Percentiles rank a stretch among this genome's conserved stretches.
phyloP scores from a whole-genome alignment of 331 rosid genomes.

The Malus hybrid region DNA sequence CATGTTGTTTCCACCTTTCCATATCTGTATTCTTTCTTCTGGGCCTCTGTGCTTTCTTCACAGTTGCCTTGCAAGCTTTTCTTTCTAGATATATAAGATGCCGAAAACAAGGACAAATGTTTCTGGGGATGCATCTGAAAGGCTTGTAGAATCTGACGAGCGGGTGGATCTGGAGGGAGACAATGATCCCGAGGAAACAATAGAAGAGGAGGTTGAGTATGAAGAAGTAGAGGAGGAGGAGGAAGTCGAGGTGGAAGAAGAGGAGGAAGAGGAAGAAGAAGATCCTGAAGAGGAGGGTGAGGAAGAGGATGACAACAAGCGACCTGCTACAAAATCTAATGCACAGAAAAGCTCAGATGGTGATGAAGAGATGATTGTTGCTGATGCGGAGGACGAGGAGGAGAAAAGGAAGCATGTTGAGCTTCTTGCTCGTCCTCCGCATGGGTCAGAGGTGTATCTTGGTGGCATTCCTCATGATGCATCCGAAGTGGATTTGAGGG shows the following conservation, averaged over 20 bases:
- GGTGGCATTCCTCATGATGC: conserved; percentile 55
- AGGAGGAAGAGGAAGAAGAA: conserved; percentile 27
- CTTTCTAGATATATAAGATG: conserved; percentile 59
- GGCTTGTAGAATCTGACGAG: conserved; percentile 49
- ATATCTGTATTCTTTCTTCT: conserved; percentile 58
- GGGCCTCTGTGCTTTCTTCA: conserved; percentile 62
- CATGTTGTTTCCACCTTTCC: conserved; percentile 69
- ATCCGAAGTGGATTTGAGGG: conserved; percentile 54
- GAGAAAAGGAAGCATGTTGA: conserved; percentile 47
- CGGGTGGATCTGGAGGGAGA: conserved; percentile 64
- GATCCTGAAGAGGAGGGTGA: not conserved
- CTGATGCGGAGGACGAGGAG: conserved; percentile 16
- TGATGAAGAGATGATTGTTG: conserved; percentile 25
- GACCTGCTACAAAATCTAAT: not conserved
- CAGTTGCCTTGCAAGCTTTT: conserved; percentile 71
- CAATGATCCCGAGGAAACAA: conserved; percentile 48
- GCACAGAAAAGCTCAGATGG: conserved; percentile 4
- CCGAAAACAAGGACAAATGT: conserved; percentile 37
- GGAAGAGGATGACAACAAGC: conserved; percentile 14
- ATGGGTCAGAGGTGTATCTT: conserved; percentile 66
- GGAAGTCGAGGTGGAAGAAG: conserved; percentile 34
- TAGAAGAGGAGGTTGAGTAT: conserved; percentile 62
- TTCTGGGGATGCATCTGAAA: conserved; percentile 35
- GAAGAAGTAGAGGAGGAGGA: conserved; percentile 60
- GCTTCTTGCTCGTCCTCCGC: conserved; percentile 70